Evolutionary conservation across 805 yeast genomes (phyloP).

Genomic region (Tanozyma kutaoensis): DNA sequence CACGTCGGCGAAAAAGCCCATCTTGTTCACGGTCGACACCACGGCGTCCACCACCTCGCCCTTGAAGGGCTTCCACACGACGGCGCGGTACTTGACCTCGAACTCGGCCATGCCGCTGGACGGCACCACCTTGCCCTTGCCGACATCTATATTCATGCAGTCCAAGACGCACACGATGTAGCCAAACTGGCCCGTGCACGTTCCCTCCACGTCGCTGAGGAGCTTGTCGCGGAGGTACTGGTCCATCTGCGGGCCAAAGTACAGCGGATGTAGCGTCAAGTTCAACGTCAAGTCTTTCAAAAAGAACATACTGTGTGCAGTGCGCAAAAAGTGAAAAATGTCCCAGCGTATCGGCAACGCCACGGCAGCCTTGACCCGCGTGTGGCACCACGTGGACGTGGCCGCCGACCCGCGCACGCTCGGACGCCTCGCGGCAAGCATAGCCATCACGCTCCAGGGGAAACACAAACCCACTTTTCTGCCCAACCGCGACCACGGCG

Average conservation of each 20-base stretch:
- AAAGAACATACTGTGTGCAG: conserved; percentile 20
- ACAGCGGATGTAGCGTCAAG: conserved; percentile 92
- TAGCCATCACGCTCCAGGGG: conserved; percentile 86
- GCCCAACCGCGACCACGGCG: conserved; percentile 72
- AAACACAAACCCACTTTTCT: conserved; percentile 90
- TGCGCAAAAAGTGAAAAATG: conserved; percentile 19
- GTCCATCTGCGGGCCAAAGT: conserved; percentile 96
- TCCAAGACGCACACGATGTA: conserved; percentile 93
- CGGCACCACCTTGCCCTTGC: conserved; percentile 84
- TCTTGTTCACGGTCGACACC: conserved; percentile 83
- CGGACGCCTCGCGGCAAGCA: conserved; percentile 84
- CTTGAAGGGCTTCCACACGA: conserved; percentile 96
- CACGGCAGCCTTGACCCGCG: conserved; percentile 65
- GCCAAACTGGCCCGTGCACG: conserved; percentile 98
- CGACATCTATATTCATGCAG: conserved; percentile 88
- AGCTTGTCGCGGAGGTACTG: conserved; percentile 82
- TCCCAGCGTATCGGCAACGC: conserved; percentile 39
- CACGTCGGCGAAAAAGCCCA: conserved; percentile 97
- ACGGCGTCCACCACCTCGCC: conserved; percentile 98
- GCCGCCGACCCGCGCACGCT: conserved; percentile 74
- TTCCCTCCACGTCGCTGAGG: conserved; percentile 93
- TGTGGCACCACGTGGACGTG: conserved; percentile 94
- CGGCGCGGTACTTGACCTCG: conserved; percentile 90
- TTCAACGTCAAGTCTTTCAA: conserved; percentile 81
- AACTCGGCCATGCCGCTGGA: conserved; percentile 92